Evolutionary conservation across 1,284 basidiomycete species (phyloP).

Genomic region (Vanrija sp.): DNA sequence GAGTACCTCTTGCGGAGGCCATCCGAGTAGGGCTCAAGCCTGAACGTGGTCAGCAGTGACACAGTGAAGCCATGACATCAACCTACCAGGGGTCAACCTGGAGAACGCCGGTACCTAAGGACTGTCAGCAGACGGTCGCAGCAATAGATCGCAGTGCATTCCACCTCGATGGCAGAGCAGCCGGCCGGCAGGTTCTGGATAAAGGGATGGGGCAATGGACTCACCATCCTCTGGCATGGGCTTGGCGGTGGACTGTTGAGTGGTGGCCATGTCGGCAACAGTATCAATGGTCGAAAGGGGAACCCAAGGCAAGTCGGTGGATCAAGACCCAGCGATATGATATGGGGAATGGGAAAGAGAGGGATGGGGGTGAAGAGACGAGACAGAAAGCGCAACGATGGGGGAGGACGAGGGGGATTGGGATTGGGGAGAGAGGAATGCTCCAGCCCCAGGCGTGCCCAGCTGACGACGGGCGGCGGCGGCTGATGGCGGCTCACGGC

Average conservation of each 20-base stretch:
- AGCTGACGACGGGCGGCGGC: too few relatives aligned
- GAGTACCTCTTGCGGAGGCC: slow-evolving; percentile 69
- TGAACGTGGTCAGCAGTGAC: slow-evolving; percentile 6
- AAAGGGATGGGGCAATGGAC: background rate
- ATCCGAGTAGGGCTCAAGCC: slow-evolving; percentile 69
- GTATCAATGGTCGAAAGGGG: background rate
- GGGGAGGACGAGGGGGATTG: too few relatives aligned
- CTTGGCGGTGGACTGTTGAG: background rate
- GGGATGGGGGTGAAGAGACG: background rate
- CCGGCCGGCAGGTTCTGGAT: background rate
- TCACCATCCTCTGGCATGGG: slow-evolving; percentile 6
- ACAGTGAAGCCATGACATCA: background rate
- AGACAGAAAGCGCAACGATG: background rate
- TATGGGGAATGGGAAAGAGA: background rate
- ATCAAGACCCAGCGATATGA: too few relatives aligned
- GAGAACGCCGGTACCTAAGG: slow-evolving; percentile 42
- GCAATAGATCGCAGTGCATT: background rate
- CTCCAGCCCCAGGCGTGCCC: too few relatives aligned
- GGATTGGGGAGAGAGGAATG: too few relatives aligned
- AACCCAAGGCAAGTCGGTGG: background rate
- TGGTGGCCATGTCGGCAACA: background rate
- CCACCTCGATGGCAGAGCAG: background rate
- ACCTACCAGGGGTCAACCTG: slow-evolving; percentile 43
- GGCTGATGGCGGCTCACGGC: too few relatives aligned
- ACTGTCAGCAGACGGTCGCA: background rate